These are phyloP conservation scores for Globisporangium orthogonon DNA, from an alignment of 352 stramenopile genomes.

Conservation along the genomic window DNA sequence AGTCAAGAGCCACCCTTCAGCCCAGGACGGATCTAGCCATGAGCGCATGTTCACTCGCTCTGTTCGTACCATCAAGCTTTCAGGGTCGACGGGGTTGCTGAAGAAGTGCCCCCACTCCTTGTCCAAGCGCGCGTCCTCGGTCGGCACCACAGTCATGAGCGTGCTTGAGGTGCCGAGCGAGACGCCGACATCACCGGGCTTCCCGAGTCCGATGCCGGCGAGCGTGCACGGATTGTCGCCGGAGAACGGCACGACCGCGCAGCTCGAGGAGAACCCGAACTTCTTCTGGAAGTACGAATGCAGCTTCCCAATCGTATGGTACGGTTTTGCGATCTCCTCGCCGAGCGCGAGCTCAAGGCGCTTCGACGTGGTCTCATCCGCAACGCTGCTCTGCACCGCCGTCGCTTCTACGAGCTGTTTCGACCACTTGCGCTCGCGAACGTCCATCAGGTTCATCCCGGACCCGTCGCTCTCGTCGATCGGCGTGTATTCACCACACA, in stretches of 20 bases:
- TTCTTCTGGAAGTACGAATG: conserved; percentile 59
- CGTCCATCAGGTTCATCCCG: conserved; percentile 82
- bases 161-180: conserved; percentile 65
- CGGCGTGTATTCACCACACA: conserved; percentile 52
- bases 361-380: neutral
- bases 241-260: conserved; percentile 65
- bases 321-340: conserved; percentile 35
- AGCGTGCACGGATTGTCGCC: conserved; percentile 81
- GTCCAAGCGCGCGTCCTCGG: conserved; percentile 24
- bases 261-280: conserved; percentile 50
- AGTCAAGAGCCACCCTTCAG: neutral
- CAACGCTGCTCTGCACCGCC: conserved; percentile 15
- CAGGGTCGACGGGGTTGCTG: conserved; percentile 64
- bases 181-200: conserved; percentile 45
- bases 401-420: conserved; percentile 34
- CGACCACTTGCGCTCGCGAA: conserved; percentile 52
- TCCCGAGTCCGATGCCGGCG: conserved; percentile 52
- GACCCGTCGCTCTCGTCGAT: conserved; percentile 79
- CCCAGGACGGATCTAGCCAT: too few relatives aligned
- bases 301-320: conserved; percentile 35
- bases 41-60: neutral
- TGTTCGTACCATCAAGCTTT: conserved; percentile 44
- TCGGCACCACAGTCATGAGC: conserved; percentile 49
- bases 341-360: conserved; percentile 24
- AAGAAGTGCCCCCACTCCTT: conserved; percentile 59